Conservation (phyloP, 2,329 filamentous ascomycete genomes). For the Amylocarpus encephaloides region DNA sequence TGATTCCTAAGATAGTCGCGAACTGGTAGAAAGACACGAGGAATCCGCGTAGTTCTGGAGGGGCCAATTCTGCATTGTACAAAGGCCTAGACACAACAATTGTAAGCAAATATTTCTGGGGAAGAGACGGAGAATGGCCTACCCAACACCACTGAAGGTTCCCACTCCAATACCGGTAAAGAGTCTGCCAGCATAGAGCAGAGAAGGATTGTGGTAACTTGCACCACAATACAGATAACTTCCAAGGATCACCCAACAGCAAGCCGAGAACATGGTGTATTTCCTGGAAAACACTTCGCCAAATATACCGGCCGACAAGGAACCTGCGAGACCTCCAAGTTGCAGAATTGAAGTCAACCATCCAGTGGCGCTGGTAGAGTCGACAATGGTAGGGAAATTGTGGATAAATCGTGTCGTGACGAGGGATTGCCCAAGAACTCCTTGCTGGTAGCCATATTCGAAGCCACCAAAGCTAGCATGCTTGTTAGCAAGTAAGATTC, state of each 20-base stretch:
- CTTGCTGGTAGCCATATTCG: slow-evolving; percentile 49
- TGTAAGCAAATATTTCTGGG: background rate
- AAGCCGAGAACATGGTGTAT: slow-evolving; percentile 46
- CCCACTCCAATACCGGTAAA: slow-evolving; percentile 45
- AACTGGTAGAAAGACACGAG: slow-evolving; percentile 28
- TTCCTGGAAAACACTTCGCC: slow-evolving; percentile 45
- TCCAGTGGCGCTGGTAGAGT: slow-evolving; percentile 41
- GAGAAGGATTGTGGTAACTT: slow-evolving; percentile 32
- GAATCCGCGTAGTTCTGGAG: slow-evolving; percentile 26
- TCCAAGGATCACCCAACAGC: slow-evolving; percentile 40
- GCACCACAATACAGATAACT: slow-evolving; percentile 42
- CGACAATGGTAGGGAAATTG: slow-evolving; percentile 43
- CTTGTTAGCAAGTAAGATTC: background rate
- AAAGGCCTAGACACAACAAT: slow-evolving; percentile 29
- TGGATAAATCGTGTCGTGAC: slow-evolving; percentile 46
- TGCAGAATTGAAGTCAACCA: slow-evolving; percentile 48
- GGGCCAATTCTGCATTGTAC: slow-evolving; percentile 34
- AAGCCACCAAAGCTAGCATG: slow-evolving; percentile 41
- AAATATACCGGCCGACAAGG: slow-evolving; percentile 41
- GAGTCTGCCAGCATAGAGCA: slow-evolving; percentile 44
- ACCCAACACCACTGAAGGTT: slow-evolving; percentile 39
- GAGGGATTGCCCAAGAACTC: slow-evolving; percentile 46
- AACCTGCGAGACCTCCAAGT: slow-evolving; percentile 44
- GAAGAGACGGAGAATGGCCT: background rate
- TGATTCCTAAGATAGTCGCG: slow-evolving; percentile 27